Conservation (phyloP, 73 alveolate species). For the Tetrahymena thermophila region DNA sequence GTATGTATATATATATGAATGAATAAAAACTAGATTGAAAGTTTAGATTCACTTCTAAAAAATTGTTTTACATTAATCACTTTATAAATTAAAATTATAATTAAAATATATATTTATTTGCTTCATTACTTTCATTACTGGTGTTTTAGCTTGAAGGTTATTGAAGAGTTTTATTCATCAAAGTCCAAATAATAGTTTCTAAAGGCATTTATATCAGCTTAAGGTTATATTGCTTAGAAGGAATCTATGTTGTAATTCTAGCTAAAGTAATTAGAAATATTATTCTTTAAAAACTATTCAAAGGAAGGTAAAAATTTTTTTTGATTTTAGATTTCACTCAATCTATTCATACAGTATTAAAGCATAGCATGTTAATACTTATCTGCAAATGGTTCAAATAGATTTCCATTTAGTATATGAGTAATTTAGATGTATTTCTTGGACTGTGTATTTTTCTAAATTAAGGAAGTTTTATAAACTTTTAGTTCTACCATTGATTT, state of each 20-base stretch:
- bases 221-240: background rate
- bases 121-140: too few relatives aligned
- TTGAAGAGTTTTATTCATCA: background rate
- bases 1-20: too few relatives aligned
- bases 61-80: too few relatives aligned
- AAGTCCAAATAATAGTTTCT: background rate
- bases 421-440: background rate
- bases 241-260: background rate
- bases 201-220: background rate
- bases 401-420: background rate
- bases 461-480: background rate
- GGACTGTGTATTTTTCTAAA: background rate
- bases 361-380: background rate
- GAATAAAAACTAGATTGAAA: too few relatives aligned
- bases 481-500: background rate
- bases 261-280: background rate
- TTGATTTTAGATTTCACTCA: background rate
- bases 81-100: too few relatives aligned
- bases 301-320: background rate
- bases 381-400: background rate
- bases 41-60: too few relatives aligned
- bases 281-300: background rate
- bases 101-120: too few relatives aligned
- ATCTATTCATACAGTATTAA: background rate
- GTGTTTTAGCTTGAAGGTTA: too few relatives aligned